A percentile compares a stretch with the other conserved stretches of the same genome.
Evolutionary conservation across 306 rosid genomes (phyloP).

Genomic region (Quercus mongolica): DNA sequence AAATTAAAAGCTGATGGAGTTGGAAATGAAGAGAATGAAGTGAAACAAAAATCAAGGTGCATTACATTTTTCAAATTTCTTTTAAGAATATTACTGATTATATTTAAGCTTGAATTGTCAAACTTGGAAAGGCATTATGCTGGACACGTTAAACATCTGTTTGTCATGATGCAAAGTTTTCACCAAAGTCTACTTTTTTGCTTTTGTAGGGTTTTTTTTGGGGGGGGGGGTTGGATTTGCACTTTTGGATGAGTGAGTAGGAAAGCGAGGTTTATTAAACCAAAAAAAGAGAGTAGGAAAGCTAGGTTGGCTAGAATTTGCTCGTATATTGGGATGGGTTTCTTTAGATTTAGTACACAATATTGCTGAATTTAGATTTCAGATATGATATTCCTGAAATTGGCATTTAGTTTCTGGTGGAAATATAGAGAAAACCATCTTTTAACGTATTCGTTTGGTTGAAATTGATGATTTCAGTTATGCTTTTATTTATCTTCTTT

Average conservation of each 20-base stretch:
- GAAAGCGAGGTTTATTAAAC: not conserved
- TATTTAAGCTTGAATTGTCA: constrained; percentile 1
- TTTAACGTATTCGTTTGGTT: not conserved
- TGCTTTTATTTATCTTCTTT: not conserved
- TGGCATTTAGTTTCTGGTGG: not conserved
- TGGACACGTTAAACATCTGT: not conserved
- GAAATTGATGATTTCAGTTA: not conserved
- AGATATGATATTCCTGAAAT: not conserved
- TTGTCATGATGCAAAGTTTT: not conserved
- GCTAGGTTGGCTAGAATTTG: not conserved
- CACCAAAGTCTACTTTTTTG: not conserved
- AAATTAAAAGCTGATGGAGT: constrained; percentile 76
- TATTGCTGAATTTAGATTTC: not conserved
- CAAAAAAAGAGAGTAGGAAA: not conserved
- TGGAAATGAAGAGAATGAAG: constrained; percentile 53
- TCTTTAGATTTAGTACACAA: not conserved
- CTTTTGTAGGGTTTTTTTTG: not conserved
- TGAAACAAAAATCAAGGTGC: constrained; percentile 72
- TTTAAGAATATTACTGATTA: not conserved
- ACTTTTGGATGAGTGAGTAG: not conserved
- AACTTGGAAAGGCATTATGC: not conserved
- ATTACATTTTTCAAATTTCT: constrained; percentile 17
- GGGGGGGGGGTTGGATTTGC: not conserved
- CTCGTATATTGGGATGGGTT: not conserved
- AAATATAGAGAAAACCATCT: not conserved